These are phyloP conservation scores for Davidsoniella neocaledoniae DNA, from an alignment of 2,329 filamentous ascomycete species.

Conservation along the genomic window DNA sequence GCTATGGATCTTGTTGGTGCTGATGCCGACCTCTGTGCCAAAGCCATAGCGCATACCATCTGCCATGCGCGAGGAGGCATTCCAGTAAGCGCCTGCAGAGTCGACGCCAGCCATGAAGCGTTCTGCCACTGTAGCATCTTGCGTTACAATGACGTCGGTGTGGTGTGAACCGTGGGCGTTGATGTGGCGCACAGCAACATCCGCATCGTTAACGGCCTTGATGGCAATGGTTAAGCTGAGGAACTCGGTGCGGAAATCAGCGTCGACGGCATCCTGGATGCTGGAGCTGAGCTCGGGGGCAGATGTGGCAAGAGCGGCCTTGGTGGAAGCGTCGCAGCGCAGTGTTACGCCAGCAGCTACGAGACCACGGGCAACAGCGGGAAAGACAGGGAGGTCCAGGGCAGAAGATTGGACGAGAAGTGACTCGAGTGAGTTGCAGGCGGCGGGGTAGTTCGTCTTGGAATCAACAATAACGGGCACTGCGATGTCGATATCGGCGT, in stretches of 20 bases:
- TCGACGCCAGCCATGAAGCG: constrained; percentile 74
- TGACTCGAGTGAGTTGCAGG: constrained; percentile 89
- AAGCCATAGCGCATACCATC: constrained; percentile 97
- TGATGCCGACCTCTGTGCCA: constrained; percentile 94
- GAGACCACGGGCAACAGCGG: constrained; percentile 56
- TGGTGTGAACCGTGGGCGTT: constrained; percentile 85
- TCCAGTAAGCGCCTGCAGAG: constrained; percentile 91
- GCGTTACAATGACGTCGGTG: constrained; percentile 79
- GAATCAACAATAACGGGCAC: constrained; percentile 69
- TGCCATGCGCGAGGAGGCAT: constrained; percentile 82
- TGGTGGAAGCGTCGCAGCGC: constrained; percentile 58
- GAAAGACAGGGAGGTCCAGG: constrained; percentile 45
- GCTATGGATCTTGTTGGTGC: constrained; percentile 96
- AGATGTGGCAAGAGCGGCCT: constrained; percentile 40
- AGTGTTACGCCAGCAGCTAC: constrained; percentile 63
- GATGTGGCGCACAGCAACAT: constrained; percentile 71
- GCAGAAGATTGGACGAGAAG: constrained; percentile 66
- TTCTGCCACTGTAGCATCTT: constrained; percentile 49
- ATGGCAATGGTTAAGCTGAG: constrained; percentile 70
- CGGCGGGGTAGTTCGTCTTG: constrained; percentile 87
- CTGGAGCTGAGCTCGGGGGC: constrained; percentile 20
- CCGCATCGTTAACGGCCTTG: constrained; percentile 53
- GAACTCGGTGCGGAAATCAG: constrained; percentile 80
- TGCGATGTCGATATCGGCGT: constrained; percentile 57
- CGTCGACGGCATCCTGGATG: constrained; percentile 47